Evolutionary conservation across 495 filamentous ascomycete species (phyloP), one percentile per base, ranked within the genome.

Genomic region (Aspergillus homomorphus): DNA sequence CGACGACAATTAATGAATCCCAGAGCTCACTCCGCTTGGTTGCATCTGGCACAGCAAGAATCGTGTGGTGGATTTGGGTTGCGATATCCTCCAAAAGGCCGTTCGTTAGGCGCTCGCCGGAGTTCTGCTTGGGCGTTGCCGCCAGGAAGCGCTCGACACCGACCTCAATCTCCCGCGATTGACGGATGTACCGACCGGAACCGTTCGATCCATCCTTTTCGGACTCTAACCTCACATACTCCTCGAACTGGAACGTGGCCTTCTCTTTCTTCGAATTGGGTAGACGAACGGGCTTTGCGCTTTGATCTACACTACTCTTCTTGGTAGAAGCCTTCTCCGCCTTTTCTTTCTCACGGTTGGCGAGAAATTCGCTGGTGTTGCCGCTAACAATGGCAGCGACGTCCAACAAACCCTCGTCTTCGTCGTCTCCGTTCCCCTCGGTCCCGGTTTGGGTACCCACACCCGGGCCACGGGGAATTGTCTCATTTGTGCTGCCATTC

Each of bases 371-470:
- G 54, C 84, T 87, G 44, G 92, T 93, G 74, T 97, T 90, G 38
- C 94, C 95, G 58, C 88, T 91, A 20, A 98, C 92, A 62, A 98
- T 96, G 58, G 87, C 93, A 20, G 94, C 94, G 28, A 98, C 91
- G 67, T 98, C 92, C 15, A 98, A 76, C 4, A 94, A 89, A 2
- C 94, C 94, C 53, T 98, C 94, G 6, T 86, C 87, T 4, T 83
- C 78, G n/a, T 75, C 72, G 16, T 73, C 78, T 1, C 80, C 83
- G 33, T 80, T 75, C 8, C 69, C 66, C 71, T 74, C 15, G 74
- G 33, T 12, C 2, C 12, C 79, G 14, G 73, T 75, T 61, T 83
- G 77, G 4, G 81, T 82, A 43, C 77, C 75, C 0, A 72, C 70
- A 1, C 81, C 82, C 2, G 83, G 80, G 3, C 80, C 84, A 58